These are phyloP conservation scores for Coemansia sp. DNA, from an alignment of 192 early-diverging fungal genomes.

Conservation along the genomic window DNA sequence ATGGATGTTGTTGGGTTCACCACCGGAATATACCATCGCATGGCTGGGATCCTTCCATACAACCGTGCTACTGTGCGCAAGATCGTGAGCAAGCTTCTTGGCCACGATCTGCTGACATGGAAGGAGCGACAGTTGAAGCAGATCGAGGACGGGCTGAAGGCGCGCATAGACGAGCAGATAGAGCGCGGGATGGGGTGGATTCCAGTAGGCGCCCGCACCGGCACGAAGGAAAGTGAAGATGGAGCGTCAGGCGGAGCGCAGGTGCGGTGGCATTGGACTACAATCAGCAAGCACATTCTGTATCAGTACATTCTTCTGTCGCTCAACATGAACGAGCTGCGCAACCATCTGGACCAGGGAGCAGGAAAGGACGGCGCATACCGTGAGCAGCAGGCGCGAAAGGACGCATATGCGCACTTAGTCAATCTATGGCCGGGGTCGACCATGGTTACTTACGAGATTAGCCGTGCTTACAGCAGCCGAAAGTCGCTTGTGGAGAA, in stretches of 20 bases:
- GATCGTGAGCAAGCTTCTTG: conserved; percentile 52
- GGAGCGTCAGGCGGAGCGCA: conserved; percentile 24
- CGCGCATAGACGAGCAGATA: conserved; percentile 49
- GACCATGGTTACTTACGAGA: conserved; percentile 55
- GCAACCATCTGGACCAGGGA: conserved; percentile 23
- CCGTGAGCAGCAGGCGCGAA: conserved; percentile 54
- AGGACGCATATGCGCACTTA: conserved; percentile 54
- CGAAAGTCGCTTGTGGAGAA: conserved; percentile 53
- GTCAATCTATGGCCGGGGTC: conserved; percentile 50
- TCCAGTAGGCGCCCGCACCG: conserved; percentile 29
- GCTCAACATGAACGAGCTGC: conserved; percentile 50
- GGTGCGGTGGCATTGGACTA: conserved; percentile 57
- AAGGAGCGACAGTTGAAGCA: conserved; percentile 54
- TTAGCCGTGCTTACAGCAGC: conserved; percentile 56
- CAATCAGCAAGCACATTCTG: conserved; percentile 53
- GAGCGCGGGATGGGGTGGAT: conserved; percentile 52
- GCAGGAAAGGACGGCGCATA: conserved; percentile 35
- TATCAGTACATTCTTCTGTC: conserved; percentile 54
- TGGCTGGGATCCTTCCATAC: conserved; percentile 45
- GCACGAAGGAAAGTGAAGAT: conserved; percentile 31
- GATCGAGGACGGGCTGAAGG: conserved; percentile 52
- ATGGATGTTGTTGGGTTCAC: conserved; percentile 52
- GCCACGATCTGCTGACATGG: conserved; percentile 49
- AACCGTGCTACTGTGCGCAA: conserved; percentile 53
- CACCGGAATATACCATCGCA: conserved; percentile 34